These are phyloP conservation scores for Cladobotryum protrusum DNA, from an alignment of 2,329 filamentous ascomycete species.

Conservation along the genomic window DNA sequence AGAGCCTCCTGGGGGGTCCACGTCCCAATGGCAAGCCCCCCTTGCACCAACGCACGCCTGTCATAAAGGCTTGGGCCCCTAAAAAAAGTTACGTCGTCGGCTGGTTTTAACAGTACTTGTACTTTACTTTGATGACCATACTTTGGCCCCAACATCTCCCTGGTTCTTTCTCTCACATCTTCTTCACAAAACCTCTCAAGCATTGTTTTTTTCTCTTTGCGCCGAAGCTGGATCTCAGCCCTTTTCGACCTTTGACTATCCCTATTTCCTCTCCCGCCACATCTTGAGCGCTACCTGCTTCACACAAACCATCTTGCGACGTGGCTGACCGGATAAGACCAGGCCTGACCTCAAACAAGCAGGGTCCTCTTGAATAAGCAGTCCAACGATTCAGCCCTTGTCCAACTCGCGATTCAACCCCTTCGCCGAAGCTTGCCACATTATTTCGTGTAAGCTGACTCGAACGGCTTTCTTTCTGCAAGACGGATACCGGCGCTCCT, in stretches of 20 bases:
- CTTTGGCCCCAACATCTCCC: slow-evolving; percentile 7
- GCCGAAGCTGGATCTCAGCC: slow-evolving; percentile 6
- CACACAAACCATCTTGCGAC: slow-evolving; percentile 13
- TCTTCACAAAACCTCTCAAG: slow-evolving; percentile 4
- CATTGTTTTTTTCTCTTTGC: slow-evolving; percentile 13
- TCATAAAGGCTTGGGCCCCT: slow-evolving; percentile 16
- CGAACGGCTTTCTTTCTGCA: slow-evolving; percentile 6
- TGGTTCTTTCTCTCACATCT: slow-evolving; percentile 2
- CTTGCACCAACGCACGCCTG: slow-evolving; percentile 5
- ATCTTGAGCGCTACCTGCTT: neutral
- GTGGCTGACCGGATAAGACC: slow-evolving; percentile 23
- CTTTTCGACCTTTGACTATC: slow-evolving; percentile 18
- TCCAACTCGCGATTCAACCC: slow-evolving; percentile 7
- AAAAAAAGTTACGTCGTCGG: slow-evolving; percentile 16
- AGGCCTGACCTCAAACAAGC: slow-evolving; percentile 22
- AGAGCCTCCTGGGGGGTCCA: neutral
- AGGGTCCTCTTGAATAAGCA: slow-evolving; percentile 6
- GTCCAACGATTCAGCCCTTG: slow-evolving; percentile 2
- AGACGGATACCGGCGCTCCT: slow-evolving; percentile 2
- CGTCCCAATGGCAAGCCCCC: slow-evolving; percentile 1
- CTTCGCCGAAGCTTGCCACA: slow-evolving; percentile 4
- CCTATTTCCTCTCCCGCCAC: slow-evolving; percentile 6
- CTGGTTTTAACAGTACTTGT: slow-evolving; percentile 10
- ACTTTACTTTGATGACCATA: slow-evolving; percentile 6
- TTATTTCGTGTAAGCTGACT: slow-evolving; percentile 4